A percentile compares a stretch with the other conserved stretches of the same genome.
phyloP scores from a whole-genome alignment of 2,329 filamentous ascomycete genomes.

The Helminthosporium solani region DNA sequence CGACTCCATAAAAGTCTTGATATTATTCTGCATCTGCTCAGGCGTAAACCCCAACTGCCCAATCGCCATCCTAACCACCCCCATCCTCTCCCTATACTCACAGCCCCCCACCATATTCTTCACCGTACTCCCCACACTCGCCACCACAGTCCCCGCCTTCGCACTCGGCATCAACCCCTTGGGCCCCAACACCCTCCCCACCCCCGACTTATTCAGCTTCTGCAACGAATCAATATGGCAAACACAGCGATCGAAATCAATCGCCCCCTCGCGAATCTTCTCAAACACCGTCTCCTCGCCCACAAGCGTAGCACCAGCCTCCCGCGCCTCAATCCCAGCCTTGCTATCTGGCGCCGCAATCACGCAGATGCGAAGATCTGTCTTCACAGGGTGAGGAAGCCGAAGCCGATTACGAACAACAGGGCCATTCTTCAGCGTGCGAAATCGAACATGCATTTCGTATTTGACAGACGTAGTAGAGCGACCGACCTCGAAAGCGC shows the following conservation, averaged over 20 bases:
- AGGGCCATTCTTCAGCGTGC: constrained; percentile 80
- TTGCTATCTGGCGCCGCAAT: constrained; percentile 82
- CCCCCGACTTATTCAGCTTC: constrained; percentile 75
- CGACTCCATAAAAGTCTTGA: constrained; percentile 72
- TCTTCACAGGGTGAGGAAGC: constrained; percentile 86
- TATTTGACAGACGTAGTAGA: constrained; percentile 77
- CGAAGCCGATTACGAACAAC: constrained; percentile 84
- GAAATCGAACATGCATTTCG: constrained; percentile 80
- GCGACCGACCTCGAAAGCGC: constrained; percentile 86
- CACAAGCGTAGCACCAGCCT: constrained; percentile 77
- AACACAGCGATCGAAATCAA: constrained; percentile 86
- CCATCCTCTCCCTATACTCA: constrained; percentile 82
- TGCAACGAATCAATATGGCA: constrained; percentile 77
- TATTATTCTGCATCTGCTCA: constrained; percentile 79
- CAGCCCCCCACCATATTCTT: constrained; percentile 79
- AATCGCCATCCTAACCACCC: constrained; percentile 84
- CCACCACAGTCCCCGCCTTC: constrained; percentile 86
- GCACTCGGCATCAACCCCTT: constrained; percentile 87
- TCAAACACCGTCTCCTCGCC: constrained; percentile 87
- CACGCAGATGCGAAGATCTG: constrained; percentile 84
- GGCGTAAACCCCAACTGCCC: constrained; percentile 89
- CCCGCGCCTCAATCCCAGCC: constrained; percentile 69
- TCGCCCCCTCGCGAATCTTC: constrained; percentile 69
- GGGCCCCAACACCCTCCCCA: constrained; percentile 83
- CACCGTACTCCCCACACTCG: constrained; percentile 72